phyloP scores from a whole-genome alignment of 306 rosid genomes.

The Morella rubra region DNA sequence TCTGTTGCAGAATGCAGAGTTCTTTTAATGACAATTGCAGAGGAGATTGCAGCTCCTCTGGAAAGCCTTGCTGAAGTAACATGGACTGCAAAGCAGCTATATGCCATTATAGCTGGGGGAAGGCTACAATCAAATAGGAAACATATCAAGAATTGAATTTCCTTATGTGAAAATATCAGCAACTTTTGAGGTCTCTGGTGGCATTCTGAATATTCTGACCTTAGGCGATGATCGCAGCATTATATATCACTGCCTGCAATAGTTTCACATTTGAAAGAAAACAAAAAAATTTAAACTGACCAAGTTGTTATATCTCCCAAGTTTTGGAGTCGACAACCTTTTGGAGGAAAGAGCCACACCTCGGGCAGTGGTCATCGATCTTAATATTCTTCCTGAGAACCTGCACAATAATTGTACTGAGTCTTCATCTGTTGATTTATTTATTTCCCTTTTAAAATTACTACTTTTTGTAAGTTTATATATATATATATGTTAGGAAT shows the following conservation, averaged over 20 bases:
- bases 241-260: not conserved
- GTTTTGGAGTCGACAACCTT: not conserved
- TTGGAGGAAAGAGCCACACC: not conserved
- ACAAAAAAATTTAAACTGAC: too few species aligned
- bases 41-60: slow-evolving; percentile 57
- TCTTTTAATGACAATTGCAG: slow-evolving; percentile 56
- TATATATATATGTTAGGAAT: not conserved
- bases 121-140: slow-evolving; percentile 31
- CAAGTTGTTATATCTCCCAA: not conserved
- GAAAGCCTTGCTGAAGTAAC: slow-evolving; percentile 52
- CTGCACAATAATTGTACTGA: not conserved
- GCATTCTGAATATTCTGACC: not conserved
- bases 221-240: not conserved
- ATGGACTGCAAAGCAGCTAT: slow-evolving; percentile 65
- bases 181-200: not conserved
- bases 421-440: not conserved
- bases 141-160: not conserved
- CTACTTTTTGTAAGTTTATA: not conserved
- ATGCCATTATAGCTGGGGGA: slow-evolving; percentile 39
- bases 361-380: not conserved
- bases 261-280: not conserved
- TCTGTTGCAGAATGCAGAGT: slow-evolving; percentile 55
- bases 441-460: not conserved
- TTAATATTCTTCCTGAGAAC: not conserved
- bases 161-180: not conserved